Conservation (phyloP, 2,329 filamentous ascomycete species). For the Sclerotinia minor region DNA sequence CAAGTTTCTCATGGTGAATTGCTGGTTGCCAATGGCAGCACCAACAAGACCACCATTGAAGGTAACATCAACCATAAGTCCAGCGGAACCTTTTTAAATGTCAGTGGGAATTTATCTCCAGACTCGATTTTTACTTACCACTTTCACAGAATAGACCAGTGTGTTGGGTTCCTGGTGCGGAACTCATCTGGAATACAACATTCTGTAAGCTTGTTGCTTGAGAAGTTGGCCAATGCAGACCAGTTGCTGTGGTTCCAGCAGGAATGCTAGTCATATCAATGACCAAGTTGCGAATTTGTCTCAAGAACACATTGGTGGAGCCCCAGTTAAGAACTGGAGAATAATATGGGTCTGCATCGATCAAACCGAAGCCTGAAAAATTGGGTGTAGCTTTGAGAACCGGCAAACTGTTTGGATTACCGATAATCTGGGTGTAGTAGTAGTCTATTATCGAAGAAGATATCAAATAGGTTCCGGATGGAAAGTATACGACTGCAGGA, state of each 20-base stretch:
- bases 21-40: slow-evolving; percentile 62
- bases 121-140: slow-evolving; percentile 29
- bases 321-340: slow-evolving; percentile 68
- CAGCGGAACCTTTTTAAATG: slow-evolving; percentile 50
- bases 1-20: slow-evolving; percentile 60
- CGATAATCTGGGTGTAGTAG: slow-evolving; percentile 38
- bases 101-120: slow-evolving; percentile 43
- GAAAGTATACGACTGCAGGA: slow-evolving; percentile 43
- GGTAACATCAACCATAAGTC: slow-evolving; percentile 58
- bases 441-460: slow-evolving; percentile 33
- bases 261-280: slow-evolving; percentile 52
- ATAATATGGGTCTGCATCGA: slow-evolving; percentile 81
- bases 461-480: slow-evolving; percentile 37
- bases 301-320: slow-evolving; percentile 70
- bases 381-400: slow-evolving; percentile 68
- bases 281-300: slow-evolving; percentile 65
- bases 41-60: slow-evolving; percentile 63
- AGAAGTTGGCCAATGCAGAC: slow-evolving; percentile 55
- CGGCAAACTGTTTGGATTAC: slow-evolving; percentile 51
- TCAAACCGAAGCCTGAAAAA: slow-evolving; percentile 74
- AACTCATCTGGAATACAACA: slow-evolving; percentile 58
- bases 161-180: slow-evolving; percentile 49
- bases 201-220: slow-evolving; percentile 63
- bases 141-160: slow-evolving; percentile 62
- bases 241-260: slow-evolving; percentile 39